phyloP scores from a whole-genome alignment of 306 rosid genomes.

The Vachellia pachyceras region DNA sequence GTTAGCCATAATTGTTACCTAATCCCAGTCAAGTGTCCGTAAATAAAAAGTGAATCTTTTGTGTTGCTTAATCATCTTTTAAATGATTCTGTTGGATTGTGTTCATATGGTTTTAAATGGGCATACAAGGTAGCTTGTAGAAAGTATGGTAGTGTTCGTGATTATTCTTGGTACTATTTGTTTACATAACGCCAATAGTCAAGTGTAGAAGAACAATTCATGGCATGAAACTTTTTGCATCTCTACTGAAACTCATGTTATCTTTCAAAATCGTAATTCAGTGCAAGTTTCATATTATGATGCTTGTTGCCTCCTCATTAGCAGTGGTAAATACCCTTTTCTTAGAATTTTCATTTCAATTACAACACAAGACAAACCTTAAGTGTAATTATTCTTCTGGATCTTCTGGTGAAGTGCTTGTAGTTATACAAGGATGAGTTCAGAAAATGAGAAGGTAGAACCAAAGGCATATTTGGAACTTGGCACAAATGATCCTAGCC shows the following conservation, averaged over 20 bases:
- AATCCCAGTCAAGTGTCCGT: background rate
- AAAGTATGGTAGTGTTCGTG: background rate
- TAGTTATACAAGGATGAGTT: constrained; percentile 53
- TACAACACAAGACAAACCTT: constrained; percentile 32
- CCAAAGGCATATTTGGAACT: constrained; percentile 63
- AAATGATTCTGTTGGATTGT: background rate
- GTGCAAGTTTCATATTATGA: background rate
- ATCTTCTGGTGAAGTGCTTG: constrained; percentile 36
- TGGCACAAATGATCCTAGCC: constrained; percentile 48
- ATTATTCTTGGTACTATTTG: background rate
- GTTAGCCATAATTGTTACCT: background rate
- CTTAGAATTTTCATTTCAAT: background rate
- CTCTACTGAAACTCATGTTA: background rate
- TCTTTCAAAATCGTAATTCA: background rate
- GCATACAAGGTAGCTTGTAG: background rate
- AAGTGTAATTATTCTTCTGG: constrained; percentile 51
- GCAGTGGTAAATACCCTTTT: background rate
- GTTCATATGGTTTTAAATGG: background rate
- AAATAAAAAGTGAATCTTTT: background rate
- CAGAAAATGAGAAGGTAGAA: constrained; percentile 53
- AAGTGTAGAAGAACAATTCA: background rate
- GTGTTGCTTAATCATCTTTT: no score
- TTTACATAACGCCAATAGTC: background rate
- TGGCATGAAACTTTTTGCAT: background rate
- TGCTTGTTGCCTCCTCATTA: background rate